Conservation (phyloP, 1,284 basidiomycete genomes). For the Sporisorium reilianum region DNA sequence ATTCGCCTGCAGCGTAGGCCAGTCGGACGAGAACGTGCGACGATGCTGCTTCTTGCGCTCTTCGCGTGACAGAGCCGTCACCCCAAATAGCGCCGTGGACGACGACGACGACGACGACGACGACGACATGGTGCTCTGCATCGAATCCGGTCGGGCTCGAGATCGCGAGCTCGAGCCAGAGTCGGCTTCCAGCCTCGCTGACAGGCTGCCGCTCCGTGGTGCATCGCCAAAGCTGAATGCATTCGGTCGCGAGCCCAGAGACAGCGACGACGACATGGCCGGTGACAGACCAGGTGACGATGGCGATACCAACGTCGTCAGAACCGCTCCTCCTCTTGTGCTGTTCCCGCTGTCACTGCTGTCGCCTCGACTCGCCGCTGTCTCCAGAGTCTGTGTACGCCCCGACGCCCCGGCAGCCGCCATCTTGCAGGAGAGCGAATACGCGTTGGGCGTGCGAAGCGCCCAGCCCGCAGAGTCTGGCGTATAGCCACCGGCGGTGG, state of each 20-base stretch:
- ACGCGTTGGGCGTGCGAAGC: constrained; percentile 33
- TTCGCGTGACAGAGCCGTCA: constrained; percentile 34
- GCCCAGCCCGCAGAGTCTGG: constrained; percentile 9
- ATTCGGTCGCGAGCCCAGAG: constrained; percentile 21
- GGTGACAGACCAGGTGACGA: constrained; percentile 13
- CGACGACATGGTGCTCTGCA: constrained; percentile 37
- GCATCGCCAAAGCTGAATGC: constrained; percentile 33
- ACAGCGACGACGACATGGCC: constrained; percentile 35
- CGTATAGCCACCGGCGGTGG: constrained; percentile 9
- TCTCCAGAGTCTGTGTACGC: not conserved
- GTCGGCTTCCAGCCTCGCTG: constrained; percentile 13
- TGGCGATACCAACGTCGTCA: constrained; percentile 15
- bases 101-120: constrained; percentile 31
- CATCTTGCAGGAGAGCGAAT: not conserved
- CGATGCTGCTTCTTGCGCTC: constrained; percentile 55
- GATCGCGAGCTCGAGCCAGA: constrained; percentile 3
- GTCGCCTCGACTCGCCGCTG: not conserved
- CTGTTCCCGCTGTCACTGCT: not conserved
- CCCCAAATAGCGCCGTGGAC: constrained; percentile 42
- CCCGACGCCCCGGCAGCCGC: not conserved
- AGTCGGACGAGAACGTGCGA: constrained; percentile 51
- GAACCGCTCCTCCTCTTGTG: constrained; percentile 1
- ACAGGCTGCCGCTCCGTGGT: constrained; percentile 14
- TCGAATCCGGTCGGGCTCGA: constrained; percentile 35
- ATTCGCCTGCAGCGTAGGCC: constrained; percentile 44